phyloP scores from a whole-genome alignment of 2,329 filamentous ascomycete species.

The Leptographium lundbergii region DNA sequence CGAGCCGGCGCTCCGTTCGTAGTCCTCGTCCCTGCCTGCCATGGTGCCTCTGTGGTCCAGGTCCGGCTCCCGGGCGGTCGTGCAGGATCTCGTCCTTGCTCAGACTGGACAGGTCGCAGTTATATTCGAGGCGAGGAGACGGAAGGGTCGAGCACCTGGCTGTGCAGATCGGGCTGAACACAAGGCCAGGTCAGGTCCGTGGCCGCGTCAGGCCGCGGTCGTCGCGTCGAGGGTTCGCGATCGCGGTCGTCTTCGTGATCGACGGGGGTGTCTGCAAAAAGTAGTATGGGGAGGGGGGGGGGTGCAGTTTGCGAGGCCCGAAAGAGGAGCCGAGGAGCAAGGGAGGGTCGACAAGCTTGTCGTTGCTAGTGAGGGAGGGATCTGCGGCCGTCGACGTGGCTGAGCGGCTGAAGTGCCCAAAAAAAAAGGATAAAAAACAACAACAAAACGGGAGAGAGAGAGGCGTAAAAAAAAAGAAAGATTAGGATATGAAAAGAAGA shows the following conservation, averaged over 20 bases:
- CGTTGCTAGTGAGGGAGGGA: neutral
- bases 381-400: neutral
- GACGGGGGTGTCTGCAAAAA: neutral
- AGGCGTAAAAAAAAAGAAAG: neutral
- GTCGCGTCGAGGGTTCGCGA: neutral
- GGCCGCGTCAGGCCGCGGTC: too few species aligned
- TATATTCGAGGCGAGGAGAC: too few species aligned
- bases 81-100: too few species aligned
- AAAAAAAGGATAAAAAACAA: neutral
- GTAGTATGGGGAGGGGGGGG: neutral
- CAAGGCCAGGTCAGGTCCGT: too few species aligned
- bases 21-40: conserved; percentile 9
- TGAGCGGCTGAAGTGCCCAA: neutral
- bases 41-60: neutral
- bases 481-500: neutral
- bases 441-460: neutral
- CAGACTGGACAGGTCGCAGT: too few species aligned
- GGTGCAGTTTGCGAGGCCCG: too few species aligned
- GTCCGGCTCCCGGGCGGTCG: neutral
- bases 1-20: conserved; percentile 35
- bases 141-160: too few species aligned
- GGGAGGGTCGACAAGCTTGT: neutral
- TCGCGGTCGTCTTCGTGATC: neutral
- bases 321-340: neutral
- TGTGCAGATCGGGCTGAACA: too few species aligned